A percentile compares a stretch with the other conserved stretches of the same genome.
These are phyloP conservation scores for Calycina marina DNA, from an alignment of 2,329 filamentous ascomycete genomes.

Conservation along the genomic window DNA sequence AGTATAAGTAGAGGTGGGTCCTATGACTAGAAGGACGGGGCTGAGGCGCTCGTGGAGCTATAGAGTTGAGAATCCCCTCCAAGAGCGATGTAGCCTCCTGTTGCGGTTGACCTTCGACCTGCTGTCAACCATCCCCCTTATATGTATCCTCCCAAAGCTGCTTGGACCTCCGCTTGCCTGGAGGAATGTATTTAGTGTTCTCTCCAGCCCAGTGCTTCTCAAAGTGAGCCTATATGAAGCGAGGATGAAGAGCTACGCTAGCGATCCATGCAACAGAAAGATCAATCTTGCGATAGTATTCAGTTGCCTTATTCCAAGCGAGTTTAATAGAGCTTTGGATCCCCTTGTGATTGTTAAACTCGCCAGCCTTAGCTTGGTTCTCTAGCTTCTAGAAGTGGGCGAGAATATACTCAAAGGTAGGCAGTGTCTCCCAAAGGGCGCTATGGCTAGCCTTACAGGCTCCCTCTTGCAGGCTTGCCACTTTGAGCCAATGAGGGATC, in stretches of 20 bases:
- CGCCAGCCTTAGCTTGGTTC: not conserved
- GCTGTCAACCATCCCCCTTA: not conserved
- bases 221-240: slow-evolving; percentile 1
- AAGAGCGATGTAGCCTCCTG: not conserved
- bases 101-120: not conserved
- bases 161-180: not conserved
- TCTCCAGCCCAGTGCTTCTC: slow-evolving; percentile 1
- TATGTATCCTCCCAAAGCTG: not conserved
- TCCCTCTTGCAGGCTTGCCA: not conserved
- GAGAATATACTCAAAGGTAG: not conserved
- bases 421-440: slow-evolving; percentile 1
- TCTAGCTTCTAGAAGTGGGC: slow-evolving; percentile 1
- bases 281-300: slow-evolving; percentile 1
- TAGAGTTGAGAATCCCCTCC: not conserved
- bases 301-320: not conserved
- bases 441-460: not conserved
- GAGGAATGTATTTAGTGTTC: not conserved
- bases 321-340: slow-evolving; percentile 1
- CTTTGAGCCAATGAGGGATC: not conserved
- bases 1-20: not conserved
- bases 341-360: slow-evolving; percentile 1
- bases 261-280: slow-evolving; percentile 1
- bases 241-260: not conserved
- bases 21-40: not conserved
- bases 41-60: not conserved